Conservation (phyloP, 2,329 filamentous ascomycete species). For the Botryotinia narcissicola region DNA sequence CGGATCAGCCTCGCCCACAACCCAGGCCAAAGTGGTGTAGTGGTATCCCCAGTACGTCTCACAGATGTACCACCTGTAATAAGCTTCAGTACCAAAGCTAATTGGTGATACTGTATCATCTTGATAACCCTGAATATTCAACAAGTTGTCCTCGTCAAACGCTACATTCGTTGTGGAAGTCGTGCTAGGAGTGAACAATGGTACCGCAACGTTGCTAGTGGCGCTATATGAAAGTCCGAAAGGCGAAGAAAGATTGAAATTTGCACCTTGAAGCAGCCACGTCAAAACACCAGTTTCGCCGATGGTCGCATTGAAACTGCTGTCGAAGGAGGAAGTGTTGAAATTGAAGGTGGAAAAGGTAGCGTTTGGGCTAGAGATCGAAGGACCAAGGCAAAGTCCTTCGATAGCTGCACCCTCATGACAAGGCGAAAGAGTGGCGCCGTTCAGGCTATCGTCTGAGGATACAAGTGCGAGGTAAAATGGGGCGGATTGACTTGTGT, state of each 20-base stretch:
- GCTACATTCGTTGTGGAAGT: constrained; percentile 35
- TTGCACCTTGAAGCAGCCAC: constrained; percentile 28
- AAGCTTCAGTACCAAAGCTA: constrained; percentile 24
- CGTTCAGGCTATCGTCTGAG: constrained; percentile 41
- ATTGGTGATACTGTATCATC: constrained; percentile 43
- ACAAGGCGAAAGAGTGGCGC: constrained; percentile 43
- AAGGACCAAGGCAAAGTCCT: constrained; percentile 42
- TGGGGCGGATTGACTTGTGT: constrained; percentile 42
- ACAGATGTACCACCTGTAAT: constrained; percentile 47
- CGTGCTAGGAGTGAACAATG: constrained; percentile 40
- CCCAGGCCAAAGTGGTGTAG: constrained; percentile 46
- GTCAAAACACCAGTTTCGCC: constrained; percentile 31
- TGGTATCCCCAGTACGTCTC: constrained; percentile 42
- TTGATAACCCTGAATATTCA: constrained; percentile 43
- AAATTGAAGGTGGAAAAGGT: constrained; percentile 29
- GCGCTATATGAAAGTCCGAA: constrained; percentile 41
- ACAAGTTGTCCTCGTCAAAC: constrained; percentile 42
- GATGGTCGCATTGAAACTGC: constrained; percentile 24
- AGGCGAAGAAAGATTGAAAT: constrained; percentile 39
- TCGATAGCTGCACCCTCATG: constrained; percentile 50
- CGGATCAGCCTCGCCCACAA: constrained; percentile 41
- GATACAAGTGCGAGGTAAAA: constrained; percentile 45
- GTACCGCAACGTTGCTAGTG: constrained; percentile 43
- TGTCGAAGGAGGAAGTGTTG: constrained; percentile 28
- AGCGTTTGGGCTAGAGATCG: constrained; percentile 22